Evolutionary conservation across 345 rosid genomes (phyloP).

Genomic region (Boechera divaricarpa): DNA sequence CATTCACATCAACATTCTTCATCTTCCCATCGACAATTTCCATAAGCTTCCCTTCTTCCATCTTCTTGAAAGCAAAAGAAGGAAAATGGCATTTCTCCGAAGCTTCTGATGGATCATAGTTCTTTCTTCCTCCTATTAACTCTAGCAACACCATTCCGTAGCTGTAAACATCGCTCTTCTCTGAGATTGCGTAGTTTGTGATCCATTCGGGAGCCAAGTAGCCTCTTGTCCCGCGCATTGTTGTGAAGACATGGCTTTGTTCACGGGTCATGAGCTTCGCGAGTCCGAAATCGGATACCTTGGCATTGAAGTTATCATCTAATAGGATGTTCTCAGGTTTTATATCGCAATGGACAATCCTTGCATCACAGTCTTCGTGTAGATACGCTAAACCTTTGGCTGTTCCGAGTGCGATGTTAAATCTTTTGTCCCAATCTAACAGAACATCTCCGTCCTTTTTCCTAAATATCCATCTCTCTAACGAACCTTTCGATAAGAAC

Average conservation of each 20-base stretch:
- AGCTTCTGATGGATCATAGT: constrained; percentile 59
- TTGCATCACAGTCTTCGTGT: constrained; percentile 85
- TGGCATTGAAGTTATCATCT: constrained; percentile 76
- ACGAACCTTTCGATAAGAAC: constrained; percentile 79
- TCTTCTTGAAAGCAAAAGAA: constrained; percentile 84
- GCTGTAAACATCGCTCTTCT: constrained; percentile 94
- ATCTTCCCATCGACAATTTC: constrained; percentile 72
- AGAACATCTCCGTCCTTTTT: constrained; percentile 49
- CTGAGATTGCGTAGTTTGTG: constrained; percentile 91
- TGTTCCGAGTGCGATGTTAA: constrained; percentile 75
- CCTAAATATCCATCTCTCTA: constrained; percentile 92
- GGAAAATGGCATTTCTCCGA: constrained; percentile 90
- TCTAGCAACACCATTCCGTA: constrained; percentile 88
- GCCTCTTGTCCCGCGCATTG: constrained; percentile 90
- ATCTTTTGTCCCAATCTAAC: constrained; percentile 81
- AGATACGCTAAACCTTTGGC: constrained; percentile 94
- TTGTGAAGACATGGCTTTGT: constrained; percentile 92
- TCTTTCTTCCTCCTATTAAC: constrained; percentile 88
- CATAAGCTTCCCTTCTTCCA: constrained; percentile 79
- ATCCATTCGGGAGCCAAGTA: constrained; percentile 97
- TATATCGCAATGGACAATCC: constrained; percentile 88
- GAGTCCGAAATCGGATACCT: constrained; percentile 93
- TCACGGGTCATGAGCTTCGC: constrained; percentile 94
- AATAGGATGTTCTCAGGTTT: constrained; percentile 93
- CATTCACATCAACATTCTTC: constrained; percentile 47